Base-by-base conservation (phyloP, 2,329 filamentous ascomycete species). In the Hymenoscyphus fructigenus region DNA sequence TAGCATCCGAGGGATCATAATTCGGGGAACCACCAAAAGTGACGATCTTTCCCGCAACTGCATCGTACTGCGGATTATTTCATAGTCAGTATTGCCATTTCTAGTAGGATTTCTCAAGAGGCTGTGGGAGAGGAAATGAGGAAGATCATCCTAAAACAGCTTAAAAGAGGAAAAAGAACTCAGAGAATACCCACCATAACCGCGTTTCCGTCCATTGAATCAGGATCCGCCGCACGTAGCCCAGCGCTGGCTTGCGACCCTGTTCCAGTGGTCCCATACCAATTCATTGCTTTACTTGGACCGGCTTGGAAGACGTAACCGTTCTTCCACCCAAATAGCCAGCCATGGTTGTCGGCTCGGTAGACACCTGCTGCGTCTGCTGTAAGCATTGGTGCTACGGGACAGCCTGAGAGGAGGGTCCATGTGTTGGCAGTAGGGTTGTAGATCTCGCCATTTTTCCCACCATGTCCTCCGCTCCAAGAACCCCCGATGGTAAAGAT, bases 401-500 rank as follows among this genome's bases (percentile, higher is more conserved):
- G 74, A 15, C 79, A 78, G 28, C 78, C 79, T 1, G 76, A 69
- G 0, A 85, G 72, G 23, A 75, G 68, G 0, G 76, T 79, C 85
- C 85, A 88, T 2, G 73, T 73, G 38, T 83, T 79, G 3, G 75
- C 69, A 1, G 65, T 71, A 0, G 81, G 79, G 63, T 83, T 75
- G 71, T 80, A 86, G 20, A 86, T 73, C 69, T 88, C 86, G 55
- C 83, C 85, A 65, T 85, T 81, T 76, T 87, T 88, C 34, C 78
- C 78, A 36, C 80, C 78, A 3, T 69, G 63, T 0, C 77, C 80
- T 34, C 85, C 85, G 10, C 78, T 82, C 79, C 79, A 85, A 0
- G 82, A 85, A 3, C 86, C 85, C 20, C 86, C 85, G 44, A 70
- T 86, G 14, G 78, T 81, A 72, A 88, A 88, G 32, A 87, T 79